These are phyloP conservation scores for Flaveria linearis DNA, from an alignment of 129 eudicot species.

Conservation along the genomic window DNA sequence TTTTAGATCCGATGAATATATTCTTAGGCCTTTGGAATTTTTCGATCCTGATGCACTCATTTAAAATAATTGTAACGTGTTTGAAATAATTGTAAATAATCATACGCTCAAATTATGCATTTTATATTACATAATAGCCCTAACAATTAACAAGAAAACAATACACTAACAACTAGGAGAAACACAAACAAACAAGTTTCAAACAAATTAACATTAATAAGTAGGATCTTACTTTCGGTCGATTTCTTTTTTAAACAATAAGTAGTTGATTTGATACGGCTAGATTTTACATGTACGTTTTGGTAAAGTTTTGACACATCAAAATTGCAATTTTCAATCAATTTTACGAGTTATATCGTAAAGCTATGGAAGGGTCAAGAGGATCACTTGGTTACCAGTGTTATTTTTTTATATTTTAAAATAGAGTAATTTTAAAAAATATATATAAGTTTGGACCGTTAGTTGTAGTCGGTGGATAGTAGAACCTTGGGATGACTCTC, in stretches of 20 bases:
- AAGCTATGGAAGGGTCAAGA: too few relatives aligned
- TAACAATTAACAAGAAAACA: not conserved
- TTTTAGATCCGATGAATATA: not conserved
- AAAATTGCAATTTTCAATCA: not conserved
- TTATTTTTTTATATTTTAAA: too few relatives aligned
- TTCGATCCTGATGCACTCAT: not conserved
- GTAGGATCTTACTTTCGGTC: not conserved
- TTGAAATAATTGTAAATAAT: not conserved
- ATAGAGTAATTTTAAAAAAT: too few relatives aligned
- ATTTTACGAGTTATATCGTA: too few relatives aligned
- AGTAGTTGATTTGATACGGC: not conserved
- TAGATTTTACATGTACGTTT: not conserved
- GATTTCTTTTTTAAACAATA: too few relatives aligned
- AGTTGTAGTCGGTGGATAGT: too few relatives aligned
- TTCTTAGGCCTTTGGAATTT: not conserved
- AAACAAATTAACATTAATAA: not conserved
- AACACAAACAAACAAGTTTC: slow-evolving; percentile 3
- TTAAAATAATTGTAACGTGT: not conserved
- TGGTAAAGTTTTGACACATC: not conserved
- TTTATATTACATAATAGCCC: not conserved
- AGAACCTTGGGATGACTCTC: too few relatives aligned
- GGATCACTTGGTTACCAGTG: too few relatives aligned
- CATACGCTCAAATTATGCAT: not conserved
- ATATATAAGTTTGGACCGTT: too few relatives aligned
- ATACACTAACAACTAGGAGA: slow-evolving; percentile 5